A percentile compares a stretch with the other conserved stretches of the same genome.
Evolutionary conservation across 306 rosid species (phyloP).

Genomic region (Sechiopsis laciniata): DNA sequence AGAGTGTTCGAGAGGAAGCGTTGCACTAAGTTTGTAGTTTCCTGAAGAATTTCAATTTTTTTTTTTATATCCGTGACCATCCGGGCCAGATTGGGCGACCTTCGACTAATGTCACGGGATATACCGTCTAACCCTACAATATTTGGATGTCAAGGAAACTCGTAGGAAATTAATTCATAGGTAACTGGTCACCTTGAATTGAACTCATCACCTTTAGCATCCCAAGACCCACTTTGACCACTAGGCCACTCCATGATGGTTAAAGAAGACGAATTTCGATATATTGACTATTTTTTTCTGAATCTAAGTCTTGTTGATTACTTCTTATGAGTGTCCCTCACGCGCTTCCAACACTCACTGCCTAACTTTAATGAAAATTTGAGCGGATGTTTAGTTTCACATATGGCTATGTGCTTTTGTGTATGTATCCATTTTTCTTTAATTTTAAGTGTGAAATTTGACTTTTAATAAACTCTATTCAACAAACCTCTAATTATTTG

Average conservation of each 20-base stretch:
- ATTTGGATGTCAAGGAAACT: no score
- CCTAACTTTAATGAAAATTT: background rate
- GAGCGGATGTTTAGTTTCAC: background rate
- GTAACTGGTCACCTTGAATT: no score
- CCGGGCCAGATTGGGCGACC: no score
- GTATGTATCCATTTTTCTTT: background rate
- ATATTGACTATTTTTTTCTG: background rate
- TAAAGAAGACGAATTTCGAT: no score
- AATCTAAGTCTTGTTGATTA: background rate
- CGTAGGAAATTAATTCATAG: no score
- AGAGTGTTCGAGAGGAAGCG: background rate
- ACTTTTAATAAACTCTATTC: background rate
- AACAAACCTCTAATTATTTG: slow-evolving; percentile 23
- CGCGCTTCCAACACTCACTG: background rate
- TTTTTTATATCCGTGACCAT: no score
- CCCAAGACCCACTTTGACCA: no score
- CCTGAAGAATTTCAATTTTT: background rate
- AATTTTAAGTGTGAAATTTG: background rate
- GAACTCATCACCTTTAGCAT: no score
- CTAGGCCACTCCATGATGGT: no score
- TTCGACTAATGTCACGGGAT: no score
- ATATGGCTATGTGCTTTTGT: background rate
- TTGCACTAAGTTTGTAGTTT: background rate
- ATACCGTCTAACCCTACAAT: no score
- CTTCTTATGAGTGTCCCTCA: background rate